Conservation (phyloP, 1,139 yeast species). For the Komagataea norvegica region DNA sequence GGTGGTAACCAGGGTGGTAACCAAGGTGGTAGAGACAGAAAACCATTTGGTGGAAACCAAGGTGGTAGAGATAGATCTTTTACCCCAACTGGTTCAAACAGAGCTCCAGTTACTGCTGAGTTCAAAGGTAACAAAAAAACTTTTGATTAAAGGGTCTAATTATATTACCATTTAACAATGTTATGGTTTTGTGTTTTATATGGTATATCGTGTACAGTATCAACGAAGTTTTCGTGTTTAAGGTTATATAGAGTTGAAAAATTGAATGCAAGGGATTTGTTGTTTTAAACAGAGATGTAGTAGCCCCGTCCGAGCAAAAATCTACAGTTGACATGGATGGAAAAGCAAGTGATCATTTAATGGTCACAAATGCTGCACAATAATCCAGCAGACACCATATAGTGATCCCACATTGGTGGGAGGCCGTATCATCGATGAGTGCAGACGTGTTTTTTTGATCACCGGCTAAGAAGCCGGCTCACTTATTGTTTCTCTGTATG, state of each 20-base stretch:
- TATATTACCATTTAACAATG: neutral
- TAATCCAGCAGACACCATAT: too few relatives aligned
- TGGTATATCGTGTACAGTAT: neutral
- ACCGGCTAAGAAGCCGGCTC: too few relatives aligned
- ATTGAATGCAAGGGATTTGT: neutral
- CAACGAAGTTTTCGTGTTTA: neutral
- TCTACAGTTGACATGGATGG: too few relatives aligned
- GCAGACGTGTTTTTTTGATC: too few relatives aligned
- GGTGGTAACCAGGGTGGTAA: conserved; percentile 32
- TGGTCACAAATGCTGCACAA: too few relatives aligned
- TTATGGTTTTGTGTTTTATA: conserved; percentile 1
- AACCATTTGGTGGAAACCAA: conserved; percentile 33
- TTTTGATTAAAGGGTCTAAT: conserved; percentile 46
- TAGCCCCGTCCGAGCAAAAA: neutral
- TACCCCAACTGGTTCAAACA: conserved; percentile 55
- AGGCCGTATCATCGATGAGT: too few relatives aligned
- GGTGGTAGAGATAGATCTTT: conserved; percentile 29
- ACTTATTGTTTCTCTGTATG: too few relatives aligned
- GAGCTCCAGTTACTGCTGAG: conserved; percentile 50
- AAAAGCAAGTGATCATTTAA: too few relatives aligned
- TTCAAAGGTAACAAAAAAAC: conserved; percentile 77
- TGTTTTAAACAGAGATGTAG: too few relatives aligned
- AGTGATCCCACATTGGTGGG: too few relatives aligned
- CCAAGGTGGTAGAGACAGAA: conserved; percentile 27
- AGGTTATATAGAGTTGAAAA: neutral